Evolutionary conservation across 768 basidiomycete species (phyloP), one percentile per base, ranked within the genome.

Genomic region (Boletus rubroflammeus): DNA sequence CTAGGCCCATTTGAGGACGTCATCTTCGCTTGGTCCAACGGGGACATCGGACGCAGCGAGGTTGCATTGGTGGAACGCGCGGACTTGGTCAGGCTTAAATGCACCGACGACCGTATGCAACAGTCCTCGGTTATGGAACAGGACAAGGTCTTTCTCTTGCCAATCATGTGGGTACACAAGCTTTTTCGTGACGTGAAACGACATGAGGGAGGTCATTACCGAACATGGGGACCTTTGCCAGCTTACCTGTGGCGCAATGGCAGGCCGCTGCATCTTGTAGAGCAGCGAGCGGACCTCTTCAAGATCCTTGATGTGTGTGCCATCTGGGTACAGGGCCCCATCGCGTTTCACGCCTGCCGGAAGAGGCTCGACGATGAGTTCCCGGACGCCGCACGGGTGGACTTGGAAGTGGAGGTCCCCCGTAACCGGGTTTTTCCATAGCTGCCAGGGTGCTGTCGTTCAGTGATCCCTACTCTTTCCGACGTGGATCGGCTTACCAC

Each of bases 351-450:
- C 78, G 23, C 80, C 80, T 43, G 72, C 75, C 0, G 91, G 89
- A 0, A 95, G 78, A 14, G 92, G 82, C 17, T 81, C 81, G 58
- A 97, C 74, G 50, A 85, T 57, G 31, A 95, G 77, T 61, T 88
- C 83, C 34, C 75, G 70, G 1, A 70, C 83, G 29, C 84, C 92
- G 61, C 87, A 90, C 5, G 90, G 93, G 67, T 96, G 94, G 5
- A 96, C 93, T 66, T 98, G 83, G 74, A 95, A 85, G 67, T 95
- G 90, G 21, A 98, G 78, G 2, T 76, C 75, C 25, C 85, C 84
- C 13, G 93, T 96, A 8, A 83, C 81, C 1, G 93, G 91, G 71
- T 95, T 96, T 78, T 95, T 95, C 94, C 94, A 96, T 7, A 87
- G 68, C 87, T 93, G 29, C 38, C 11, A 46, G 23, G 3, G 17